Conservation (phyloP, 2,329 filamentous ascomycete genomes). For the Penicillium brasilianum region DNA sequence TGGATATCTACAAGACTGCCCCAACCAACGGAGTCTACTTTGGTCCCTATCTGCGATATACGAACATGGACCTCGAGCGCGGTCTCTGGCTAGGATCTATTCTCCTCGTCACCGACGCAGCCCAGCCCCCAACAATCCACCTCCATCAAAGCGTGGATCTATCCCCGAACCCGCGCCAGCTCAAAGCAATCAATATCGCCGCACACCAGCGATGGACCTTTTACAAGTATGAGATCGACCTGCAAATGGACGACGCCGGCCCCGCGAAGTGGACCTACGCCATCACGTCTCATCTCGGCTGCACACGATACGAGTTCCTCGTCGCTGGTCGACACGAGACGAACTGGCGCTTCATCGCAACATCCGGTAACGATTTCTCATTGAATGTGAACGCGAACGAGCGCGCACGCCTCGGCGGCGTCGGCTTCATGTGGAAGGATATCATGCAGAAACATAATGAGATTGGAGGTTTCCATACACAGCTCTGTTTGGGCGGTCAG, state of each 20-base stretch:
- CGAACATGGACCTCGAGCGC: constrained; percentile 94
- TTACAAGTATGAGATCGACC: constrained; percentile 89
- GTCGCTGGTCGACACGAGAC: constrained; percentile 89
- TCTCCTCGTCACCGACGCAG: constrained; percentile 85
- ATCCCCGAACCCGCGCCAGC: constrained; percentile 87
- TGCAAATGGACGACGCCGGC: constrained; percentile 81
- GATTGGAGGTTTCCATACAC: constrained; percentile 92
- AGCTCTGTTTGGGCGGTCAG: constrained; percentile 89
- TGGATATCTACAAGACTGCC: constrained; percentile 91
- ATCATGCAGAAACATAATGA: constrained; percentile 97
- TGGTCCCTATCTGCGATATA: constrained; percentile 91
- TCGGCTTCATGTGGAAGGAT: constrained; percentile 98
- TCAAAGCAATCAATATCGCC: constrained; percentile 80
- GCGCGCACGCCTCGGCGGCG: constrained; percentile 80
- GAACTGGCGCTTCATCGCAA: constrained; percentile 93
- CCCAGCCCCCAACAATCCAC: constrained; percentile 93
- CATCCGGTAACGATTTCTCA: constrained; percentile 95
- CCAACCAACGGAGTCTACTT: constrained; percentile 98
- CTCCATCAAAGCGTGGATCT: constrained; percentile 88
- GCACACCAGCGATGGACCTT: constrained; percentile 95
- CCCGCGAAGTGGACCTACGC: constrained; percentile 95
- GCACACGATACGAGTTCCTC: constrained; percentile 97
- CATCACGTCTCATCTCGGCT: constrained; percentile 93
- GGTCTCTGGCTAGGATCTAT: constrained; percentile 94
- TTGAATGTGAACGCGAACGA: constrained; percentile 86